Evolutionary conservation across 495 filamentous ascomycete species (phyloP).

Genomic region (Penicillium desertorum): DNA sequence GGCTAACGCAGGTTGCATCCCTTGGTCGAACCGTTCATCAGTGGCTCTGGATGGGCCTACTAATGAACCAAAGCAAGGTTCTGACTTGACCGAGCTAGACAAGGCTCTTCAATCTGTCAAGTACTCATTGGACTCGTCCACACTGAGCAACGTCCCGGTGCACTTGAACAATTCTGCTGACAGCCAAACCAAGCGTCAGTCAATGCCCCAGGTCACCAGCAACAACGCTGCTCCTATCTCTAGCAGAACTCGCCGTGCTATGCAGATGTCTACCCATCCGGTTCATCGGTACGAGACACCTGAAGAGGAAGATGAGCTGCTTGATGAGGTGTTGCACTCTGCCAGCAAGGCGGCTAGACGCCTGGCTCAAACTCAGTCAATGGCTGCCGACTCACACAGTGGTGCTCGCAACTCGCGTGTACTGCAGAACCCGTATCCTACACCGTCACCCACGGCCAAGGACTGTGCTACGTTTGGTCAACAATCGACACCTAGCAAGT

Average conservation of each 20-base stretch:
- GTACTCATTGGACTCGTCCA: conserved; percentile 57
- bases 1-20: conserved; percentile 85
- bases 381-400: conserved; percentile 39
- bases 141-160: conserved; percentile 50
- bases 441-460: conserved; percentile 85
- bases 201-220: conserved; percentile 64
- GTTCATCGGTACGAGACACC: conserved; percentile 86
- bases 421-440: conserved; percentile 82
- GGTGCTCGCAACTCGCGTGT: conserved; percentile 43
- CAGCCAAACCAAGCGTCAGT: conserved; percentile 64
- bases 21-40: conserved; percentile 84
- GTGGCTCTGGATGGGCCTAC: conserved; percentile 70
- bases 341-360: conserved; percentile 56
- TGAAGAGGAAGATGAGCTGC: conserved; percentile 93
- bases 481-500: conserved; percentile 51
- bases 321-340: conserved; percentile 75
- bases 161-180: conserved; percentile 49
- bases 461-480: conserved; percentile 67
- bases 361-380: conserved; percentile 50
- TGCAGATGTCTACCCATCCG: conserved; percentile 72
- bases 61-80: conserved; percentile 52
- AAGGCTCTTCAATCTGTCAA: conserved; percentile 73
- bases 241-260: conserved; percentile 77
- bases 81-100: conserved; percentile 65
- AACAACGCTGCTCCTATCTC: conserved; percentile 65